A percentile compares a stretch with the other conserved stretches of the same genome.
Evolutionary conservation across 306 rosid species (phyloP).

Genomic region (Hippophae gyantsensis): DNA sequence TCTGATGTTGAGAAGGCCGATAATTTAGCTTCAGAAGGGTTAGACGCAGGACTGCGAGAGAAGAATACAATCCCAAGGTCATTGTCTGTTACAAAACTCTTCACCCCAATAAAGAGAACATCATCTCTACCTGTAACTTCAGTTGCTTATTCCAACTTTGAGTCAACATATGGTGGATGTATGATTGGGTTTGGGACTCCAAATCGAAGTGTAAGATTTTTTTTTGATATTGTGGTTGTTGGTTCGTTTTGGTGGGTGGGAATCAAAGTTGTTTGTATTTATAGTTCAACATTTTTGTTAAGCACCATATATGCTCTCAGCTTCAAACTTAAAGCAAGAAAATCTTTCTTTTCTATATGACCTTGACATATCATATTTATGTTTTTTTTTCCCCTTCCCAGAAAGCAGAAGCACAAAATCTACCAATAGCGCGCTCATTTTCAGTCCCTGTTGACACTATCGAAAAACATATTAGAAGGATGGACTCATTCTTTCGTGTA

Average conservation of each 20-base stretch:
- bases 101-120: slow-evolving; percentile 65
- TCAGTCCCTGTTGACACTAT: slow-evolving; percentile 65
- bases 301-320: no score
- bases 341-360: no score
- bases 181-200: slow-evolving; percentile 40
- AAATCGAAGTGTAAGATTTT: slow-evolving; percentile 43
- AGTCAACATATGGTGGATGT: slow-evolving; percentile 47
- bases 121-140: slow-evolving; percentile 86
- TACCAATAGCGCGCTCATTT: slow-evolving; percentile 66
- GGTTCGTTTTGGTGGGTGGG: no score
- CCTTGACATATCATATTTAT: background rate
- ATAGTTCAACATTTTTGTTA: no score
- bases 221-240: background rate
- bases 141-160: slow-evolving; percentile 38
- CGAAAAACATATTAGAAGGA: slow-evolving; percentile 45
- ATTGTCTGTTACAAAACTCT: slow-evolving; percentile 59
- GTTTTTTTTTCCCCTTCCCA: slow-evolving; percentile 29
- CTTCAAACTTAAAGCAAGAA: no score
- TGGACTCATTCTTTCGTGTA: slow-evolving; percentile 73
- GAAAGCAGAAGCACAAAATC: slow-evolving; percentile 37
- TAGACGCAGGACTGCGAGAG: slow-evolving; percentile 38
- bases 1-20: slow-evolving; percentile 54
- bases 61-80: slow-evolving; percentile 62
- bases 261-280: no score
- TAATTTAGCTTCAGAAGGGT: slow-evolving; percentile 35